Conservation (phyloP, 768 basidiomycete species). For the Suillus placidus region DNA sequence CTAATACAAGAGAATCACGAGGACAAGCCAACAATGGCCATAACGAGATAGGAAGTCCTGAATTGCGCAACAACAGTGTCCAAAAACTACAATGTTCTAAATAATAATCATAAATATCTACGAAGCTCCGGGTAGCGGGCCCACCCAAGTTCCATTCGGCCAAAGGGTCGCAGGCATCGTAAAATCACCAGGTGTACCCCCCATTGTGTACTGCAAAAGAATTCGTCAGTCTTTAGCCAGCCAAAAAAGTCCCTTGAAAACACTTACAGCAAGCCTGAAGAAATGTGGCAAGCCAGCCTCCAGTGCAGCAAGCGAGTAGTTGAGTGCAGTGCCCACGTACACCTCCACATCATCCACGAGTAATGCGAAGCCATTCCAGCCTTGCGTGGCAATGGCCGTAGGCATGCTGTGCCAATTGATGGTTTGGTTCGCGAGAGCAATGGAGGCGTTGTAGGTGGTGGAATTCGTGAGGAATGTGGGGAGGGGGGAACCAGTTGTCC, state of each 20-base stretch:
- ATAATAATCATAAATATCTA: slow-evolving; percentile 18
- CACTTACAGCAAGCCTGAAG: slow-evolving; percentile 76
- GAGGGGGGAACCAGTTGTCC: slow-evolving; percentile 64
- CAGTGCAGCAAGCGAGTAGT: slow-evolving; percentile 69
- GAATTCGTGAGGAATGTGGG: slow-evolving; percentile 77
- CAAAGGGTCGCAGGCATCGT: slow-evolving; percentile 76
- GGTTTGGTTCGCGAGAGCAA: slow-evolving; percentile 55
- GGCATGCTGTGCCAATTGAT: slow-evolving; percentile 60
- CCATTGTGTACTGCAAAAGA: slow-evolving; percentile 47
- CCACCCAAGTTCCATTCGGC: slow-evolving; percentile 82
- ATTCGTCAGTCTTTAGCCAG: slow-evolving; percentile 10
- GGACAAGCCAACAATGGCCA: not conserved
- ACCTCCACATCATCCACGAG: slow-evolving; percentile 87
- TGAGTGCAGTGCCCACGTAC: slow-evolving; percentile 69
- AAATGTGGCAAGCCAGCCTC: slow-evolving; percentile 67
- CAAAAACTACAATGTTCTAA: slow-evolving; percentile 5
- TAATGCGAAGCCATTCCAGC: slow-evolving; percentile 78
- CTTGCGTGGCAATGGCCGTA: slow-evolving; percentile 27
- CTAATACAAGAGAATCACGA: slow-evolving; percentile 1
- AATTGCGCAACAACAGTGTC: not conserved
- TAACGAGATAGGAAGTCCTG: not conserved
- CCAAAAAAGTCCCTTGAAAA: slow-evolving; percentile 1
- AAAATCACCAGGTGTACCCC: slow-evolving; percentile 65
- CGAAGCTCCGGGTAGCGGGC: slow-evolving; percentile 72
- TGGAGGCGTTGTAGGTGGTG: slow-evolving; percentile 59